Percentiles rank a stretch among this genome's conserved stretches.
Evolutionary conservation across 495 filamentous ascomycete genomes (phyloP).

Genomic region (Tuber microsphaerosporum): DNA sequence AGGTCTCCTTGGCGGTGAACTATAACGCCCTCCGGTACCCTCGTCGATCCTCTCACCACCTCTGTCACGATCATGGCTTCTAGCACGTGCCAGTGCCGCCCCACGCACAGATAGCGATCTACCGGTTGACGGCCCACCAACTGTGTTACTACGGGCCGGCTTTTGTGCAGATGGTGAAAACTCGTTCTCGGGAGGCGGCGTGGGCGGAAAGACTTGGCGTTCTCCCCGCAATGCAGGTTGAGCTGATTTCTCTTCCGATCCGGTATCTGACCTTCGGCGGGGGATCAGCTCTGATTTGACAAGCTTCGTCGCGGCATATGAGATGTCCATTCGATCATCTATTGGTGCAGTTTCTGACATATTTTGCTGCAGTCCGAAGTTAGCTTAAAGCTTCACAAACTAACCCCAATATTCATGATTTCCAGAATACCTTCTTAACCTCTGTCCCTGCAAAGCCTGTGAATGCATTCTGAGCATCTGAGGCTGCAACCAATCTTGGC

Average conservation of each 20-base stretch:
- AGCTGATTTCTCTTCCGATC: slow-evolving; percentile 13
- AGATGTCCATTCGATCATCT: slow-evolving; percentile 80
- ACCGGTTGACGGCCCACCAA: slow-evolving; percentile 43
- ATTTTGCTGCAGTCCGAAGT: slow-evolving; percentile 29
- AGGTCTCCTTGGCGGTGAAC: slow-evolving; percentile 28
- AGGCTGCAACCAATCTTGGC: slow-evolving; percentile 84
- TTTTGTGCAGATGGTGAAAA: slow-evolving; percentile 30
- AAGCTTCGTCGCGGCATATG: slow-evolving; percentile 82
- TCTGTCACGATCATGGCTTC: slow-evolving; percentile 36
- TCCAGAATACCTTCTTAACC: slow-evolving; percentile 53
- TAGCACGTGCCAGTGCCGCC: slow-evolving; percentile 15
- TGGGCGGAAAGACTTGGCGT: slow-evolving; percentile 89
- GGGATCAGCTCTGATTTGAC: slow-evolving; percentile 75
- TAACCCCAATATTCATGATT: neutral
- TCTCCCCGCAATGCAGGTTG: slow-evolving; percentile 41
- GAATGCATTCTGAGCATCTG: slow-evolving; percentile 67
- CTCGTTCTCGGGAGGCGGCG: slow-evolving; percentile 84
- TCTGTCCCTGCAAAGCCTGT: slow-evolving; percentile 70
- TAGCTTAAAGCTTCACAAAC: slow-evolving; percentile 7
- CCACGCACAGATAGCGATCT: slow-evolving; percentile 32
- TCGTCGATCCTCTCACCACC: slow-evolving; percentile 28
- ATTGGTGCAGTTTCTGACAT: slow-evolving; percentile 42
- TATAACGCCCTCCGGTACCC: slow-evolving; percentile 18
- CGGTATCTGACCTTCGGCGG: slow-evolving; percentile 37
- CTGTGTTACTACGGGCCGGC: slow-evolving; percentile 37